phyloP scores from a whole-genome alignment of 1,284 basidiomycete species.

The Heliocybe sulcata region DNA sequence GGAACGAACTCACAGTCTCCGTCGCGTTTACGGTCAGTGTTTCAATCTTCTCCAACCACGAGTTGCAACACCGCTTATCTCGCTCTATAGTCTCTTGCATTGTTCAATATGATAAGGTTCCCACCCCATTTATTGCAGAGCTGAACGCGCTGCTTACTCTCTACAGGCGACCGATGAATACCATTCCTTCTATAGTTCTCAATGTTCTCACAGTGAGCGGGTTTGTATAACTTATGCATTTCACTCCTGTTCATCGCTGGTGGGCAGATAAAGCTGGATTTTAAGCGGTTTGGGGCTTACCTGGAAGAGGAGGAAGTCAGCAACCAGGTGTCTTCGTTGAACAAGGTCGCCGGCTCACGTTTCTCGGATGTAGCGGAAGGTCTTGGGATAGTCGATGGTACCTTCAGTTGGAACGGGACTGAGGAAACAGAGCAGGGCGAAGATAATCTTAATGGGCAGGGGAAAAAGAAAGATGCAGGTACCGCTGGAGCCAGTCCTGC shows the following conservation, averaged over 20 bases:
- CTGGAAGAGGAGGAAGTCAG: conserved; percentile 73
- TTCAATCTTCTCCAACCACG: conserved; percentile 2
- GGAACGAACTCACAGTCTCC: conserved; percentile 58
- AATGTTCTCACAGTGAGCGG: conserved; percentile 45
- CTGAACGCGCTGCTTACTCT: background rate
- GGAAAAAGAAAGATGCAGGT: conserved; percentile 15
- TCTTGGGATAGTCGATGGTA: conserved; percentile 57
- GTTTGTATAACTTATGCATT: conserved; percentile 7
- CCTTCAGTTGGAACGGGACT: conserved; percentile 68
- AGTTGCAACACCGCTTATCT: too few species aligned
- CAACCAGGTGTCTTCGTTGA: conserved; percentile 28
- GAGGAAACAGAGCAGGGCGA: conserved; percentile 28
- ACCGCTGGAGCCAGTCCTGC: conserved; percentile 12
- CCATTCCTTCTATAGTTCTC: conserved; percentile 63
- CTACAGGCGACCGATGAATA: conserved; percentile 51
- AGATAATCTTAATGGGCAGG: conserved; percentile 10
- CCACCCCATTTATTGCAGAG: conserved; percentile 7
- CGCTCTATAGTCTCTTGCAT: conserved; percentile 45
- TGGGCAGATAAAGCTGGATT: conserved; percentile 68
- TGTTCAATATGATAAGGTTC: conserved; percentile 67
- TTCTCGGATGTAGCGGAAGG: conserved; percentile 26
- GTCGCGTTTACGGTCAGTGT: conserved; percentile 62
- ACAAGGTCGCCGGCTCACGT: conserved; percentile 18
- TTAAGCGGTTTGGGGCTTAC: conserved; percentile 78
- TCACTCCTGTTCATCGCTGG: conserved; percentile 12